Conservation (phyloP, 1,284 basidiomycete species). For the Cystobasidium pallidum region DNA sequence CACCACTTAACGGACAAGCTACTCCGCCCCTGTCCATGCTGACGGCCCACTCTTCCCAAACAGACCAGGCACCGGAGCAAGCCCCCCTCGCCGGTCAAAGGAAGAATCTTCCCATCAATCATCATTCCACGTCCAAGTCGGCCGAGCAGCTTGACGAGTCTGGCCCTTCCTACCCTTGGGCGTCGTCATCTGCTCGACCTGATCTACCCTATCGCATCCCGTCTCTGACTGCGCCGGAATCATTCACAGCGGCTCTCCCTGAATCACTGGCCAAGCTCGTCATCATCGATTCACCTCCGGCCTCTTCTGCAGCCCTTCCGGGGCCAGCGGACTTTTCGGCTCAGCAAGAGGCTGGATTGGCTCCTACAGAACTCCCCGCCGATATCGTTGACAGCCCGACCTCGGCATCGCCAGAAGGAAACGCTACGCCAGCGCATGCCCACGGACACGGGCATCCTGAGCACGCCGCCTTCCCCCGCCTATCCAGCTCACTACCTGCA, state of each 20-base stretch:
- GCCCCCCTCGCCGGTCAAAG: background rate
- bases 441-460: background rate
- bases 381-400: background rate
- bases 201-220: slow-evolving; percentile 4
- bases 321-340: too few species aligned
- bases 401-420: background rate
- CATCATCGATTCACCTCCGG: slow-evolving; percentile 9
- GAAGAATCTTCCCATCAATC: background rate
- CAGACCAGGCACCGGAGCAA: background rate
- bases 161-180: slow-evolving; percentile 3
- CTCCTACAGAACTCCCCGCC: background rate
- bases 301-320: background rate
- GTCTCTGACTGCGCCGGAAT: background rate
- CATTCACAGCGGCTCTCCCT: background rate
- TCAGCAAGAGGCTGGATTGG: background rate
- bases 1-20: too few species aligned
- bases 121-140: background rate
- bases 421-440: background rate
- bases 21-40: background rate
- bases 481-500: slow-evolving; percentile 13
- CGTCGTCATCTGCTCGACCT: slow-evolving; percentile 1
- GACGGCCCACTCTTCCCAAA: background rate
- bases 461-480: background rate
- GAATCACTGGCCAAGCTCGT: slow-evolving; percentile 17
- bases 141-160: background rate